These are phyloP conservation scores for Cutaneotrichosporon spelunceum DNA, from an alignment of 1,284 basidiomycete genomes.

Conservation along the genomic window DNA sequence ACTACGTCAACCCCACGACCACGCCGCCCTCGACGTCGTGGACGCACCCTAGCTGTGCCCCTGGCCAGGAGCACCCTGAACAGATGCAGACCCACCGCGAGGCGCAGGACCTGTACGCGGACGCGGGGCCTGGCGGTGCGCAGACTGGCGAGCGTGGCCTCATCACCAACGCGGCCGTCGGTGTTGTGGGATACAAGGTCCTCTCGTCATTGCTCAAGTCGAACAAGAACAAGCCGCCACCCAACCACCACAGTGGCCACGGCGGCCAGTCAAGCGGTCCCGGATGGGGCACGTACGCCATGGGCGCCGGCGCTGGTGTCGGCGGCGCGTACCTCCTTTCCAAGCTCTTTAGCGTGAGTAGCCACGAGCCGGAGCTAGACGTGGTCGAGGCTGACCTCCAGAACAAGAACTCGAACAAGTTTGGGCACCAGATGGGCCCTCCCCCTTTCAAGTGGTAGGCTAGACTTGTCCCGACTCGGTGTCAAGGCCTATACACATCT, in stretches of 20 bases:
- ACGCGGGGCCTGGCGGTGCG: slow-evolving; percentile 19
- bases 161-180: slow-evolving; percentile 10
- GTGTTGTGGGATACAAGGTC: slow-evolving; percentile 18
- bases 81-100: slow-evolving; percentile 20
- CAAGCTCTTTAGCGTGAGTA: slow-evolving; percentile 10
- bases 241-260: background rate
- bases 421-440: slow-evolving; percentile 33
- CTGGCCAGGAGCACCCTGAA: slow-evolving; percentile 33
- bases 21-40: slow-evolving; percentile 35
- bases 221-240: slow-evolving; percentile 3
- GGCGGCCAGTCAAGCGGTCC: slow-evolving; percentile 9
- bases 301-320: slow-evolving; percentile 6
- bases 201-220: slow-evolving; percentile 11
- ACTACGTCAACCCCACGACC: slow-evolving; percentile 38
- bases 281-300: slow-evolving; percentile 3
- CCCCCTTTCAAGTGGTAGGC: slow-evolving; percentile 22
- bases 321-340: slow-evolving; percentile 13
- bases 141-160: slow-evolving; percentile 22
- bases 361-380: background rate
- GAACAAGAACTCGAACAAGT: slow-evolving; percentile 21
- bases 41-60: slow-evolving; percentile 30
- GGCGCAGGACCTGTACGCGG: slow-evolving; percentile 14
- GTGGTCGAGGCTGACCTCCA: background rate
- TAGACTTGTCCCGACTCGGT: background rate
- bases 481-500: background rate